phyloP scores from a whole-genome alignment of 2,329 filamentous ascomycete species.

The Neofusicoccum cordaticola region DNA sequence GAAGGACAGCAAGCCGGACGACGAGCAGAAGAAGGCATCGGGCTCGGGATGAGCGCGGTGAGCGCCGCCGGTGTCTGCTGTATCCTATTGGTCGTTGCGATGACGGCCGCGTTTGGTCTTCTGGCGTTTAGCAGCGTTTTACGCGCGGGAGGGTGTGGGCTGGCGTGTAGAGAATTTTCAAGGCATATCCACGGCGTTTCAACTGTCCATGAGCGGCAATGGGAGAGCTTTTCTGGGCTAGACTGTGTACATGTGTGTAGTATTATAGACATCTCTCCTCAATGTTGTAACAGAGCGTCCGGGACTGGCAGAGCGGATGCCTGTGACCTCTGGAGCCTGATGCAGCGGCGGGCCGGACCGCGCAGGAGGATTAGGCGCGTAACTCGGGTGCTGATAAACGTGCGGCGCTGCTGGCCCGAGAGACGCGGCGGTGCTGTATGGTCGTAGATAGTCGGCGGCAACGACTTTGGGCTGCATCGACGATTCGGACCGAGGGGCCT shows the following conservation, averaged over 20 bases:
- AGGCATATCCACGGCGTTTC: constrained; percentile 18
- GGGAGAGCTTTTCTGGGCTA: neutral
- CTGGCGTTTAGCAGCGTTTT: constrained; percentile 18
- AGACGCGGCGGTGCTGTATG: neutral
- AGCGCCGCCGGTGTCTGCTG: neutral
- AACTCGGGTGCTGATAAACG: neutral
- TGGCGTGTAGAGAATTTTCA: constrained; percentile 13
- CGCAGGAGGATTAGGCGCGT: neutral
- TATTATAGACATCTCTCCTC: constrained; percentile 14
- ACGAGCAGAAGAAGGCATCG: constrained; percentile 32
- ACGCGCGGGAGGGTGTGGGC: constrained; percentile 4
- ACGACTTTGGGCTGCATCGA: neutral
- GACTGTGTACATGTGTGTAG: constrained; percentile 9
- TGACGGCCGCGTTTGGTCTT: constrained; percentile 6
- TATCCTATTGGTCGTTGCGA: constrained; percentile 4
- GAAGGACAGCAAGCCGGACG: constrained; percentile 31
- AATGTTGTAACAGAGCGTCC: neutral
- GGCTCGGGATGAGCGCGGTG: constrained; percentile 27
- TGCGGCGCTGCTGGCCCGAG: neutral
- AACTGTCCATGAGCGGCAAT: neutral
- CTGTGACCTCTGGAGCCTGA: neutral
- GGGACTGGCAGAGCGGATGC: neutral
- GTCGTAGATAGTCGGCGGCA: neutral
- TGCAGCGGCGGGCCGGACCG: neutral
- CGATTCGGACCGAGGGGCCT: constrained; percentile 11